A percentile compares a stretch with the other conserved stretches of the same genome.
These are phyloP conservation scores for Fraxinus greggii DNA, from an alignment of 305 asterid genomes.

Conservation along the genomic window DNA sequence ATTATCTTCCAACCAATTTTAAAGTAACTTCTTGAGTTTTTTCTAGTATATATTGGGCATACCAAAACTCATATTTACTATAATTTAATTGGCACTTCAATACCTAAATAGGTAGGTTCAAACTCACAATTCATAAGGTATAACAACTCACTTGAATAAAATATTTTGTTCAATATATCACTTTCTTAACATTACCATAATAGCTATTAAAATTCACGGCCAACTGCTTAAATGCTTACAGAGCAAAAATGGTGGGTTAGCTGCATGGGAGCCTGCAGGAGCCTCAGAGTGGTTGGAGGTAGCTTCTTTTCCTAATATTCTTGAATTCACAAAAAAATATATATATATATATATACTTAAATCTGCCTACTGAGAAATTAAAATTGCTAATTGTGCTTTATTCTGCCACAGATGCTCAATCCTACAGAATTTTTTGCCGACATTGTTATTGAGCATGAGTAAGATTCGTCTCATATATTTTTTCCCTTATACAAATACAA, in stretches of 20 bases:
- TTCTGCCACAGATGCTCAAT: constrained; percentile 55
- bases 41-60: not conserved
- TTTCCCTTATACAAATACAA: not conserved
- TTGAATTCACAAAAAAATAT: not conserved
- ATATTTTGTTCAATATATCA: not conserved
- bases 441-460: constrained; percentile 85
- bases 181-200: not conserved
- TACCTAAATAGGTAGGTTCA: not conserved
- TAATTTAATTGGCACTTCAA: not conserved
- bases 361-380: not conserved
- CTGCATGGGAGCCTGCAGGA: constrained; percentile 97
- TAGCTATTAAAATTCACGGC: not conserved
- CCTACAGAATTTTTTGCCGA: constrained; percentile 85
- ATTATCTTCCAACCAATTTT: not conserved
- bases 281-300: constrained; percentile 84
- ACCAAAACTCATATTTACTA: not conserved
- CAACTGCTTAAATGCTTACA: constrained; percentile 29
- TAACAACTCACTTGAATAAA: not conserved
- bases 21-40: not conserved
- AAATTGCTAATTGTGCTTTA: not conserved
- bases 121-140: not conserved
- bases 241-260: constrained; percentile 89
- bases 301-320: constrained; percentile 2
- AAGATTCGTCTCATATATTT: constrained; percentile 27
- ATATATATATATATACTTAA: no score